These are phyloP conservation scores for Arthrobotrys iridis DNA, from an alignment of 2,329 filamentous ascomycete genomes.

Conservation along the genomic window DNA sequence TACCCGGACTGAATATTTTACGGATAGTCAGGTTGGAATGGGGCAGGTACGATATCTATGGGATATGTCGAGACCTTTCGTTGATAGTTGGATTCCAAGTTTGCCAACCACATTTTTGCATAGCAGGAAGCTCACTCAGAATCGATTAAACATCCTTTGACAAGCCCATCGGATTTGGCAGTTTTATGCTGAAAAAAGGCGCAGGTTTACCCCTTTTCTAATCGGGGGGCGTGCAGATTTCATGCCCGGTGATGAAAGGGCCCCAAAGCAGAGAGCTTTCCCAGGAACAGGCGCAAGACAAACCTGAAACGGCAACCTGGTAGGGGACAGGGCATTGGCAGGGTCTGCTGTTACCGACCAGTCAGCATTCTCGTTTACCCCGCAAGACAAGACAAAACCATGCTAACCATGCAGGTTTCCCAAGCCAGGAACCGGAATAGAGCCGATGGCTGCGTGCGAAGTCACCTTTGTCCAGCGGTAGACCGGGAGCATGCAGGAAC, in stretches of 20 bases:
- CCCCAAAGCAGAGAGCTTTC: conserved; percentile 1
- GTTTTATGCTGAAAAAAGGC: conserved; percentile 33
- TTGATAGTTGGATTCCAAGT: conserved; percentile 14
- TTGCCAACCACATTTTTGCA: conserved; percentile 6
- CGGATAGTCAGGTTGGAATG: conserved; percentile 21
- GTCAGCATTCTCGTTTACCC: conserved; percentile 36
- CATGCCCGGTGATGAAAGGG: conserved; percentile 37
- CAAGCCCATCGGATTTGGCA: conserved; percentile 27
- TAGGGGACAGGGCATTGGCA: conserved; percentile 32
- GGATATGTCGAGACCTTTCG: conserved; percentile 15
- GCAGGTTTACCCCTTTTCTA: conserved; percentile 31
- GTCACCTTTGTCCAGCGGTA: conserved; percentile 7
- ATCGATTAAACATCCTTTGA: conserved; percentile 1
- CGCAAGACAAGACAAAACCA: conserved; percentile 35
- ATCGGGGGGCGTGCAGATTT: conserved; percentile 19
- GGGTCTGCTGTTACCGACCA: conserved; percentile 13
- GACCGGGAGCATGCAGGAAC: conserved; percentile 33
- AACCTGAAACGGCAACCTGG: conserved; percentile 41
- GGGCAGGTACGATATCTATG: conserved; percentile 18
- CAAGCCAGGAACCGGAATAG: conserved; percentile 18
- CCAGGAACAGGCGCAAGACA: conserved; percentile 15
- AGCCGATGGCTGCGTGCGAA: background rate
- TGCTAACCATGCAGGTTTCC: conserved; percentile 9
- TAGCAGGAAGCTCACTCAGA: conserved; percentile 15
- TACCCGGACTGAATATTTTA: conserved; percentile 4